Conservation (phyloP, 2,329 filamentous ascomycete genomes). For the Endocalyx cinctus region DNA sequence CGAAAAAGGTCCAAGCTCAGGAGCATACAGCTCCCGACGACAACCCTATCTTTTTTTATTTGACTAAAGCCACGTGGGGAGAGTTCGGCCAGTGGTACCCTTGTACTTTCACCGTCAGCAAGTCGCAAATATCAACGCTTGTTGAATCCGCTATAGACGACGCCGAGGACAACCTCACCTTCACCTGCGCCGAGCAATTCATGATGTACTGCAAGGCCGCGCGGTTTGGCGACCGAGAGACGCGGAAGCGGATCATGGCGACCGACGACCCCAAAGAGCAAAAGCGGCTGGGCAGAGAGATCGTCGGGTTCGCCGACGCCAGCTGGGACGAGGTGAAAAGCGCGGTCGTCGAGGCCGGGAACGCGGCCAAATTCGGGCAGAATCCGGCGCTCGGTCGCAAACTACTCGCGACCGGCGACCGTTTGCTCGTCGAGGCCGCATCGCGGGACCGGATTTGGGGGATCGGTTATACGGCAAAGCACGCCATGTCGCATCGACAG, state of each 20-base stretch:
- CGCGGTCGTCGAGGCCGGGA: slow-evolving; percentile 53
- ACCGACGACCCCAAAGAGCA: slow-evolving; percentile 35
- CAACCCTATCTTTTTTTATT: too few relatives aligned
- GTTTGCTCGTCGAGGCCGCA: slow-evolving; percentile 59
- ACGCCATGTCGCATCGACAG: slow-evolving; percentile 41
- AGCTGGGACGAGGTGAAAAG: slow-evolving; percentile 49
- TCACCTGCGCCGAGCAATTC: slow-evolving; percentile 50
- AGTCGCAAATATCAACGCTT: too few relatives aligned
- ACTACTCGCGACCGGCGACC: slow-evolving; percentile 53
- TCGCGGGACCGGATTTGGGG: slow-evolving; percentile 63
- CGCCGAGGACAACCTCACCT: too few relatives aligned
- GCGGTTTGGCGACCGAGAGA: slow-evolving; percentile 30
- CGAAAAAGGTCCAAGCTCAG: too few relatives aligned
- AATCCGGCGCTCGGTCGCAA: slow-evolving; percentile 25
- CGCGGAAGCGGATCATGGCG: slow-evolving; percentile 44
- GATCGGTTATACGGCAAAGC: slow-evolving; percentile 51
- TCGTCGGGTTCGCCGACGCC: slow-evolving; percentile 45
- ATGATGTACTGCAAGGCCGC: slow-evolving; percentile 22
- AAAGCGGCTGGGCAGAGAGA: slow-evolving; percentile 51
- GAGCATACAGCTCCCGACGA: too few relatives aligned
- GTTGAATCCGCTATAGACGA: too few relatives aligned
- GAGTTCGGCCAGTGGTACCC: too few relatives aligned
- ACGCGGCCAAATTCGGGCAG: slow-evolving; percentile 58
- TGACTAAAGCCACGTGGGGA: too few relatives aligned
- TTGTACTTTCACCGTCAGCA: too few relatives aligned